Evolutionary conservation across 257 asterid genomes (phyloP).

Genomic region (Perilla frutescens): DNA sequence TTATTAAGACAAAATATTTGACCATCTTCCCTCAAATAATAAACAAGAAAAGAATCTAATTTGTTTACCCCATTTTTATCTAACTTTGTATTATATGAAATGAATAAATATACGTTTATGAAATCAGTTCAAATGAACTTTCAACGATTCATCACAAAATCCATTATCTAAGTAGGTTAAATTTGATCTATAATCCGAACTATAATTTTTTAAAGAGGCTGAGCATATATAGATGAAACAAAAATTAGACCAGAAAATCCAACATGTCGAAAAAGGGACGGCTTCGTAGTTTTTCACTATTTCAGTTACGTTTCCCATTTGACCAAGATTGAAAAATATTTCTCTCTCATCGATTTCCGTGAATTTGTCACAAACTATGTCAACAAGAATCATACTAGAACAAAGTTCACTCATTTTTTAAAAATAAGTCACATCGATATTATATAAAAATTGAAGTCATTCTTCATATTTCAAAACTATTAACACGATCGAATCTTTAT

Average conservation of each 20-base stretch:
- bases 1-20: no score
- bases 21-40: no score
- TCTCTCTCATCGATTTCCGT: neutral
- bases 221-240: neutral
- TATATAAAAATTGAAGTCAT: no score
- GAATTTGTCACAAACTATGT: neutral
- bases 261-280: neutral
- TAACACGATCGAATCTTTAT: no score
- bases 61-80: neutral
- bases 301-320: neutral
- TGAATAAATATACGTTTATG: no score
- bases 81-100: neutral
- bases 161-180: no score
- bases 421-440: neutral
- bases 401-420: neutral
- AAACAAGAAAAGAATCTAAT: no score
- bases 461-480: no score
- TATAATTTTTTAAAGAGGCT: no score
- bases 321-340: neutral
- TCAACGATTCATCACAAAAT: no score
- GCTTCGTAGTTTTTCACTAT: neutral
- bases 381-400: constrained; percentile 11
- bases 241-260: neutral
- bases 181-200: no score
- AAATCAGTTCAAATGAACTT: no score